phyloP scores from a whole-genome alignment of 306 rosid species.

The Cicer arietinum region DNA sequence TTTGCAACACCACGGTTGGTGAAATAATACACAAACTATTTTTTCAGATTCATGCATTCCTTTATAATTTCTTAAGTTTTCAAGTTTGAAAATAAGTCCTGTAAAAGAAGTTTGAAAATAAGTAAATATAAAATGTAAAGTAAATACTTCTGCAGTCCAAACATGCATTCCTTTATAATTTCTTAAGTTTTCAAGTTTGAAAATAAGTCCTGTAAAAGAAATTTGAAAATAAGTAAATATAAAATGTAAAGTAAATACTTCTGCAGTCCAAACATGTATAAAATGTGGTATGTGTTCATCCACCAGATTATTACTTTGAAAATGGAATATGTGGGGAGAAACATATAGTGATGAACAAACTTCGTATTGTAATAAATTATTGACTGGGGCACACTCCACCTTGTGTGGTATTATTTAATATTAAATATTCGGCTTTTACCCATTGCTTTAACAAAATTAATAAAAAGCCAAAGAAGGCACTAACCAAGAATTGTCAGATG shows the following conservation, averaged over 20 bases:
- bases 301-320: not conserved
- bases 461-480: slow-evolving; percentile 42
- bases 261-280: not conserved
- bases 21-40: slow-evolving; percentile 4
- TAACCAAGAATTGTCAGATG: slow-evolving; percentile 87
- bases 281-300: no score
- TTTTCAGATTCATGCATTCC: not conserved
- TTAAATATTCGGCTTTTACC: not conserved
- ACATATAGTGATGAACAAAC: slow-evolving; percentile 5
- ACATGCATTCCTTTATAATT: not conserved
- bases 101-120: not conserved
- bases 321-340: slow-evolving; percentile 15
- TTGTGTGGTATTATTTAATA: not conserved
- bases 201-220: not conserved
- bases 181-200: slow-evolving; percentile 23
- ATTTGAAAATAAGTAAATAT: not conserved
- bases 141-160: not conserved
- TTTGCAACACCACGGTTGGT: not conserved
- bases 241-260: not conserved
- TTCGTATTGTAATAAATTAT: not conserved
- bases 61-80: slow-evolving; percentile 7
- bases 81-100: slow-evolving; percentile 7
- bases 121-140: not conserved
- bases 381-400: slow-evolving; percentile 1
- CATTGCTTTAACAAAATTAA: not conserved